Evolutionary conservation across 345 rosid species (phyloP).

Genomic region (Eucalyptus cloeziana): DNA sequence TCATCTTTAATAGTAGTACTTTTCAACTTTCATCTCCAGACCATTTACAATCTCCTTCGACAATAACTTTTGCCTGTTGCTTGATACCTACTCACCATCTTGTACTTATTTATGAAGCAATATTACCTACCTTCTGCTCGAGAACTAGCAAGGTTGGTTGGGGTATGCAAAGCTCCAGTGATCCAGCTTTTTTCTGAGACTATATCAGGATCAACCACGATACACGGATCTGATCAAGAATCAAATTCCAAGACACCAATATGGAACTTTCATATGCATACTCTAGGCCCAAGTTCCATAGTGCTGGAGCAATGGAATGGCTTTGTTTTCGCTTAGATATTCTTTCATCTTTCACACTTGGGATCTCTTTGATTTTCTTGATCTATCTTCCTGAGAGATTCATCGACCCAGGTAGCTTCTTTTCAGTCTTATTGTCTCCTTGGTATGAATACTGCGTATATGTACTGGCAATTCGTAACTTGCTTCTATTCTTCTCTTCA

Average conservation of each 20-base stretch:
- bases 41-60: not conserved
- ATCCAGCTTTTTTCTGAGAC: constrained; percentile 76
- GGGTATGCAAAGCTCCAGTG: constrained; percentile 63
- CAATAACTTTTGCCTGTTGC: not conserved
- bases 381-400: constrained; percentile 38
- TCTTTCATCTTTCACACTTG: constrained; percentile 44
- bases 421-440: not conserved
- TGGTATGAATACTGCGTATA: not conserved
- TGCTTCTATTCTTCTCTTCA: constrained; percentile 4
- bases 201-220: constrained; percentile 51
- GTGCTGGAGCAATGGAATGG: constrained; percentile 58
- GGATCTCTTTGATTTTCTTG: constrained; percentile 39
- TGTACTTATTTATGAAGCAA: constrained; percentile 25
- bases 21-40: not conserved
- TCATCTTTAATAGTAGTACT: not conserved
- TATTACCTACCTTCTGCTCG: constrained; percentile 61
- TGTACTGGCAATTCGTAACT: not conserved
- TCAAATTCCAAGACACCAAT: constrained; percentile 34
- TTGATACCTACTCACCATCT: not conserved
- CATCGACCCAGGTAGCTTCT: constrained; percentile 46
- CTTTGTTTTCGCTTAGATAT: constrained; percentile 61
- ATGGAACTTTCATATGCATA: constrained; percentile 39
- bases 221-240: constrained; percentile 67
- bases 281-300: constrained; percentile 44
- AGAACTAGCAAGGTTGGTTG: constrained; percentile 57